A percentile compares a stretch with the other conserved stretches of the same genome.
Evolutionary conservation across 2,329 filamentous ascomycete genomes (phyloP).

Genomic region (Beauveria pseudobassiana): DNA sequence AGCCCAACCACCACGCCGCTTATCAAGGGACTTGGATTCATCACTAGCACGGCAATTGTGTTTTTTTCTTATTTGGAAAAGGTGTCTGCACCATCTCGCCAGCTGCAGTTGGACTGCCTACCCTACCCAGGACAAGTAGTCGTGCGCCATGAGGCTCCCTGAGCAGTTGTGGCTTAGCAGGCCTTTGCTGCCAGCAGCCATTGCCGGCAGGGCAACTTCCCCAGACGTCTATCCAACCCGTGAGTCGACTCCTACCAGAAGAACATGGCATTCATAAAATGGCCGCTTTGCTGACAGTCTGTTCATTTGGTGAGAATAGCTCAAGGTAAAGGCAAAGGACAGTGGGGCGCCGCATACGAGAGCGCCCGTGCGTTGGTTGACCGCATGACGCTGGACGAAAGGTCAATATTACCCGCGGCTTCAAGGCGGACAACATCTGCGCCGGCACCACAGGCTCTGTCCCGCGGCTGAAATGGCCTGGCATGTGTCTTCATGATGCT

Average conservation of each 20-base stretch:
- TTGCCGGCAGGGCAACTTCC: slow-evolving; percentile 13
- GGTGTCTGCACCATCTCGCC: not conserved
- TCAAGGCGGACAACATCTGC: slow-evolving; percentile 45
- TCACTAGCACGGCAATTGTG: not conserved
- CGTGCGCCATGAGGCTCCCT: slow-evolving; percentile 1
- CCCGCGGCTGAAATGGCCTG: slow-evolving; percentile 37
- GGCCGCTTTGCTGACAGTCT: too few species aligned
- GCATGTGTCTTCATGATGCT: slow-evolving; percentile 42
- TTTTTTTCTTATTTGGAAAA: not conserved
- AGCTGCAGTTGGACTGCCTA: not conserved
- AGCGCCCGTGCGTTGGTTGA: slow-evolving; percentile 50
- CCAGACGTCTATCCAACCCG: slow-evolving; percentile 21
- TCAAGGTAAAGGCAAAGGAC: slow-evolving; percentile 23
- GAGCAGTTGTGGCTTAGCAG: not conserved
- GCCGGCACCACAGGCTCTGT: slow-evolving; percentile 40
- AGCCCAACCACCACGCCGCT: not conserved
- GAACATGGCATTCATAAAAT: not conserved
- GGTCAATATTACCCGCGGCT: slow-evolving; percentile 45
- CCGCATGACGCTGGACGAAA: slow-evolving; percentile 60
- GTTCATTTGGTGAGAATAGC: slow-evolving; percentile 17
- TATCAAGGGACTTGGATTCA: not conserved
- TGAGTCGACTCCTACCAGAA: slow-evolving; percentile 7
- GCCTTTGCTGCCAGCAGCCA: slow-evolving; percentile 9
- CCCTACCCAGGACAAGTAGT: not conserved
- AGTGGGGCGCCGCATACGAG: slow-evolving; percentile 51